Evolutionary conservation across 495 filamentous ascomycete genomes (phyloP), one percentile per base, ranked within the genome.

Genomic region (Trichoderma parareesei): DNA sequence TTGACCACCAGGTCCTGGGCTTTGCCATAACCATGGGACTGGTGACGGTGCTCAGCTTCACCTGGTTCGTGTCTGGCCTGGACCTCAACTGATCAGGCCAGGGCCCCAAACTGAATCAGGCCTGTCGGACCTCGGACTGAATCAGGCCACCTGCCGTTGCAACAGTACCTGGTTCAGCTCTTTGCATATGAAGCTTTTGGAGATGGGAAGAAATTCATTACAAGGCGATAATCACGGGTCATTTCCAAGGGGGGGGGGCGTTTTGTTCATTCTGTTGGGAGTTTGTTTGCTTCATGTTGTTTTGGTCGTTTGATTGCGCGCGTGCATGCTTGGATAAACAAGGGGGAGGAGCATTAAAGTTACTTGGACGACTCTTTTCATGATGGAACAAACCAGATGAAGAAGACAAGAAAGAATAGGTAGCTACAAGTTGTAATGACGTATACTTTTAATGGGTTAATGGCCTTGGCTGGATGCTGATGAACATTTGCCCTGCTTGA

Each of bases 11-110:
- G 65, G 88, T 87, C 3, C 68, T 98, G 8, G 85, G 87, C 57
- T 89, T 91, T 66, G 81, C 89, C 63, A 64, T 93, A 57, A 83
- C 85, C 61, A 95, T 95, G 90, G 84, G 82, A 49, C 66, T 82
- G 20, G 77, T 94, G 57, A 96, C 92, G 8, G 77, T 96, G 13
- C 67, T 89, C 38, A 91, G 90, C 57, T 96, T 97, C 72, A 90
- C 90, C 61, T 97, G 91, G 89, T 97, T 97, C 69, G 87, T 91
- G 53, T 82, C 83, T 49, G 89, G 83, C 11, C 79, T 87, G 63
- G 89, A 84, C 38, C 75, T 65, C 88, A 55, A 71, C 46, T 66
- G 33, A 64, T 61, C 37, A 10, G 8, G 16, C 20, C 53, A 57
- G 9, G 16, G 16, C 18, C 20, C 5, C 46, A 4, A 49, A 20